Evolutionary conservation across 768 basidiomycete genomes (phyloP), one percentile per base, ranked within the genome.

Genomic region (Fomitopsis pulvina): DNA sequence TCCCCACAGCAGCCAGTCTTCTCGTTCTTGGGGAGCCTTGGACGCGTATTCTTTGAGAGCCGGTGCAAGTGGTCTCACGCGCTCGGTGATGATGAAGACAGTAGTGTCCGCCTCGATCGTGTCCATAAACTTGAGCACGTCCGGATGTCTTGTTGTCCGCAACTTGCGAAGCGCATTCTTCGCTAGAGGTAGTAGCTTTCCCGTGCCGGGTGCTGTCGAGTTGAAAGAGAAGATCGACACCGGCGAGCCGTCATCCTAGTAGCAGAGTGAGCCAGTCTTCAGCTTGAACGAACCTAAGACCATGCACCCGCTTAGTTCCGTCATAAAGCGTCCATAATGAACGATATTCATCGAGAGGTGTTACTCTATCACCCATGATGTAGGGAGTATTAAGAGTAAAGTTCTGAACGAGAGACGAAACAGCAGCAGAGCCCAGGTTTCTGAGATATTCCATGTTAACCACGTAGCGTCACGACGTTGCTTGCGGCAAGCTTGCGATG

Each of bases 171-270:
- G 71, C 1, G 92, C 81, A 67, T 98, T 99, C 62, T 82, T 83
- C 2, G 94, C 95, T 16, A 97, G 75, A 1, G 83, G 79, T 45
- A 88, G 70, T 9, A 80, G 68, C 28, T 80, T 76, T 58, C 77
- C 79, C 63, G 73, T 78, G 43, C 71, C 63, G 10, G 76, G 68
- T 34, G 85, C 78, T 56, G 77, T 80, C 39, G 83, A 76, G 61
- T 94, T 91, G 60, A 92, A 98, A 62, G 92, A 87, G 66, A 99
- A 99, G 34, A 99, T 76, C 0, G 95, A 96, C 4, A 96, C 84
- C 11, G 70, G 75, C 43, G 78, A 82, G 12, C 81, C 80, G 63
- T 97, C 96, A 61, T 98, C 96, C 95, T 97, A 64, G 2, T 45
- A 55, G 48, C 20, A 11, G 22, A 43, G 49, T 22, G 27, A 44